A percentile compares a stretch with the other conserved stretches of the same genome.
Conservation (phyloP, 2,329 filamentous ascomycete species). For the Macrophomina tecta region DNA sequence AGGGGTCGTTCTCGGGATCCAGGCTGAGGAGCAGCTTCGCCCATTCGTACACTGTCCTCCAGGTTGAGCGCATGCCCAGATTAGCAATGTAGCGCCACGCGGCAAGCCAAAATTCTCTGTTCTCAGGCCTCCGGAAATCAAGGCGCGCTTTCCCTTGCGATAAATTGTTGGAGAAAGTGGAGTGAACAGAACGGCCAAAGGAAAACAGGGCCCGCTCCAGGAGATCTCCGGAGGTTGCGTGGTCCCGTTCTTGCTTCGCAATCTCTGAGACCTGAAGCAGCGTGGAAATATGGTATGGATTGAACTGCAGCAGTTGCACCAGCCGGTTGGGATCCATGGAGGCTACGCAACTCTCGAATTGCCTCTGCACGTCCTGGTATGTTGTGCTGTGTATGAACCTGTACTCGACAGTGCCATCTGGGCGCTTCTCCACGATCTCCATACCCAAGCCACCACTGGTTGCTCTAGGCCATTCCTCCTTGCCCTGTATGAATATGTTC, state of each 20-base stretch:
- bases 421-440: constrained; percentile 66
- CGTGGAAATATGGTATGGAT: constrained; percentile 90
- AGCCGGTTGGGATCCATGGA: constrained; percentile 83
- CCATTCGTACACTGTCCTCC: constrained; percentile 93
- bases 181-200: constrained; percentile 87
- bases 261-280: constrained; percentile 94
- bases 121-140: constrained; percentile 81
- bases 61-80: constrained; percentile 88
- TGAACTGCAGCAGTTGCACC: constrained; percentile 73
- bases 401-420: constrained; percentile 72
- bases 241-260: constrained; percentile 88
- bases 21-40: constrained; percentile 81
- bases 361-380: constrained; percentile 76
- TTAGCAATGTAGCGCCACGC: constrained; percentile 88
- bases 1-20: constrained; percentile 76
- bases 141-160: constrained; percentile 79
- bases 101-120: constrained; percentile 90
- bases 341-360: constrained; percentile 82
- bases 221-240: constrained; percentile 82
- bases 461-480: constrained; percentile 83
- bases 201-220: constrained; percentile 91
- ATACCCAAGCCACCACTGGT: constrained; percentile 84
- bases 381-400: constrained; percentile 74
- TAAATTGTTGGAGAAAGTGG: constrained; percentile 77
- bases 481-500: constrained; percentile 85